phyloP scores from a whole-genome alignment of 1,139 yeast genomes.

The Scheffersomyces illinoinensis region DNA sequence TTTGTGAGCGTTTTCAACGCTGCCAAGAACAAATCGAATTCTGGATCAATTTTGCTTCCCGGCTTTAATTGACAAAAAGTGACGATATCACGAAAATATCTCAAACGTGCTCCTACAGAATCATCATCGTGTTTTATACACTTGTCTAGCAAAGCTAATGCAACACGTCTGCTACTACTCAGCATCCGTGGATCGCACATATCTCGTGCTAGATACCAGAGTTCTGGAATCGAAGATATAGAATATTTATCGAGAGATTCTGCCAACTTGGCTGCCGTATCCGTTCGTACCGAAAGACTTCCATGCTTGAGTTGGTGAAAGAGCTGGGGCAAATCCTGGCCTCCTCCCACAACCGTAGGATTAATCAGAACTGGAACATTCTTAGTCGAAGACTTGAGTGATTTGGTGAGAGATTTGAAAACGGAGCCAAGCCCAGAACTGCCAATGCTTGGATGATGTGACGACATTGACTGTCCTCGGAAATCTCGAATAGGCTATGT shows the following conservation, averaged over 20 bases:
- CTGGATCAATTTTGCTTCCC: conserved; percentile 40
- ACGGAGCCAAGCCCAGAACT: conserved; percentile 47
- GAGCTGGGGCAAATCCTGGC: conserved; percentile 49
- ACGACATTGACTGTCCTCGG: conserved; percentile 22
- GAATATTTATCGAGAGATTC: conserved; percentile 53
- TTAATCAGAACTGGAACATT: conserved; percentile 47
- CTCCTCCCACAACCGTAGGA: conserved; percentile 67
- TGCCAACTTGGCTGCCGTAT: conserved; percentile 54
- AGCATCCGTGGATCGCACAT: conserved; percentile 41
- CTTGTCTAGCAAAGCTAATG: conserved; percentile 51
- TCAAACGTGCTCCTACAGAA: conserved; percentile 45
- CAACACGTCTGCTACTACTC: conserved; percentile 51
- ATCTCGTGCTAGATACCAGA: conserved; percentile 72
- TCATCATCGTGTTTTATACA: conserved; percentile 59
- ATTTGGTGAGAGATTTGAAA: conserved; percentile 55
- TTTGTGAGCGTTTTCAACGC: conserved; percentile 57
- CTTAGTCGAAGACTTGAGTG: conserved; percentile 40
- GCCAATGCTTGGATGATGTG: conserved; percentile 38
- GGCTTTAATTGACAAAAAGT: conserved; percentile 37
- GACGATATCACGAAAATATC: conserved; percentile 62
- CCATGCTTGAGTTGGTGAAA: conserved; percentile 40
- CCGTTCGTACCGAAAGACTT: conserved; percentile 42
- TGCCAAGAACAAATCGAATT: conserved; percentile 52
- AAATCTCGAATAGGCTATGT: neutral
- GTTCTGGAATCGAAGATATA: conserved; percentile 64